Base-by-base conservation (phyloP, 768 basidiomycete species). In the Cubamyces lactineus region DNA sequence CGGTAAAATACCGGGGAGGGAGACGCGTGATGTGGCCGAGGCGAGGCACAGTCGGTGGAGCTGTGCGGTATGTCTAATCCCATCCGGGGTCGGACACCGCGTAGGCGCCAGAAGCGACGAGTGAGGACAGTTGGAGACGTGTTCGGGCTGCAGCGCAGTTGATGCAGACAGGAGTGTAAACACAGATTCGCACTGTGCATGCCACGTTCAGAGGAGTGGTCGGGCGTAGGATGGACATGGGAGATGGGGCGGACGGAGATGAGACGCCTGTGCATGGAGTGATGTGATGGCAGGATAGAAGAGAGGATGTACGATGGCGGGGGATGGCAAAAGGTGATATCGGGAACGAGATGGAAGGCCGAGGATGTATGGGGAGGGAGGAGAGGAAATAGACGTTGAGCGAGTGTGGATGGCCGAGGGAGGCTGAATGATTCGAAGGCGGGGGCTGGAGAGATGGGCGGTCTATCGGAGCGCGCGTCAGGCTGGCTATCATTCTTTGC, bases 1-100 rank as follows among this genome's bases (percentile, higher is more conserved):
- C 61, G 61, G 61, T 62, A 57, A 62, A 50, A 56, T 41, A 42
- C 61, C 61, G 61, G 61, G 47, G 39, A 17, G 47, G 46, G n/a
- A 43, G 42, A 19, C 42, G 42, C 17, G 42, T 43, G 34, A 43
- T 43, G 11, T 17, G 11, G 24, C 28, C 24, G 48, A 49, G 24
- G 48, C 48, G 12, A 28, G 15, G 19, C 24, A 13, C 48, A 16
- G 45, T 46, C 45, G 23, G 45, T 23, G 19, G 45, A 46, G 45
- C 19, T 46, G 19, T 34, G 34, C 34, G 34, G 11, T 34, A 34
- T 34, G 34, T 34, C 34, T 34, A 34, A 34, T 34, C 34, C 34
- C 34, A 34, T 34, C 34, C 34, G 34, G 34, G 1, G 34, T 34
- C 34, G 34, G 34, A 34, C 11, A 34, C 9, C 34, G 34, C 34